Evolutionary conservation across 495 filamentous ascomycete genomes (phyloP).

Genomic region (Jackrogersella multiformis): DNA sequence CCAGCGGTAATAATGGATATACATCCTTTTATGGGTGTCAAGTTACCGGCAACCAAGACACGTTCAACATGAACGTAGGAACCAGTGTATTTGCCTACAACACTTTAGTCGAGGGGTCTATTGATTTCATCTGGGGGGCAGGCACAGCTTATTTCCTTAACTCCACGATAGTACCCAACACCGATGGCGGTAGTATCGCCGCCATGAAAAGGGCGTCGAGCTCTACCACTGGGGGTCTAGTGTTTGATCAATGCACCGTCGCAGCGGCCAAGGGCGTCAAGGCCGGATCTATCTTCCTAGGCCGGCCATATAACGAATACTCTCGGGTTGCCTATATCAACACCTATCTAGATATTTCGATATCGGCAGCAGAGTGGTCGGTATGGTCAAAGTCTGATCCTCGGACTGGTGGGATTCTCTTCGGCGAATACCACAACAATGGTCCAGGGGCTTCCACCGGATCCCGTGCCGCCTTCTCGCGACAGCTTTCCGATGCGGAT

Average conservation of each 20-base stretch:
- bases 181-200: conserved; percentile 41
- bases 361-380: conserved; percentile 39
- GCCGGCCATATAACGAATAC: conserved; percentile 39
- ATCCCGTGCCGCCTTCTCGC: conserved; percentile 26
- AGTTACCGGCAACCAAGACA: conserved; percentile 40
- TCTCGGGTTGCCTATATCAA: conserved; percentile 40
- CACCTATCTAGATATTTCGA: conserved; percentile 35
- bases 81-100: conserved; percentile 38
- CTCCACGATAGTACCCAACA: conserved; percentile 45
- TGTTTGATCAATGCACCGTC: conserved; percentile 48
- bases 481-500: conserved; percentile 32
- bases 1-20: conserved; percentile 40
- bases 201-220: conserved; percentile 43
- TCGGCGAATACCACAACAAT: conserved; percentile 41
- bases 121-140: conserved; percentile 46
- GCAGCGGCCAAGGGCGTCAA: conserved; percentile 12
- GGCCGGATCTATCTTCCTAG: conserved; percentile 31
- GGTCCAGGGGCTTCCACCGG: conserved; percentile 33
- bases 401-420: conserved; percentile 27
- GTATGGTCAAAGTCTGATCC: conserved; percentile 32
- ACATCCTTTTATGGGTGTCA: conserved; percentile 41
- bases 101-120: conserved; percentile 35
- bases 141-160: conserved; percentile 45
- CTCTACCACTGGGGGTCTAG: conserved; percentile 41
- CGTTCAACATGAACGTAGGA: conserved; percentile 28